Conservation (phyloP, 306 rosid species). For the Cucurbita ficifolia region DNA sequence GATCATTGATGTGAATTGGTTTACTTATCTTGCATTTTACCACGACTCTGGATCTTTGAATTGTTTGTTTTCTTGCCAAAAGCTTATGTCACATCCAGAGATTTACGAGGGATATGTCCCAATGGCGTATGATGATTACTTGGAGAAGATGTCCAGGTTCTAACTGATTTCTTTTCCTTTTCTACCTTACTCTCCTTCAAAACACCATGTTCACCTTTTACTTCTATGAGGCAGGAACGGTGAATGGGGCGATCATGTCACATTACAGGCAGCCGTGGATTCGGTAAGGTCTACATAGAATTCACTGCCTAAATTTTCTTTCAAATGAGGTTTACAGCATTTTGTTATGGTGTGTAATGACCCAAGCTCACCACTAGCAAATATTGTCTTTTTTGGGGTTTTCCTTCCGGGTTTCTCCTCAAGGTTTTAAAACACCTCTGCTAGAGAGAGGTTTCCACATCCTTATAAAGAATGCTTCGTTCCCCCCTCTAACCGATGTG, state of each 20-base stretch:
- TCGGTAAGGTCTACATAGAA: constrained; percentile 18
- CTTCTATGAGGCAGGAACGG: constrained; percentile 44
- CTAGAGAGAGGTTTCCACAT: no score
- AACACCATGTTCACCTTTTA: background rate
- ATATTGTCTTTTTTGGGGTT: no score
- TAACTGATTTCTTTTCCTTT: background rate
- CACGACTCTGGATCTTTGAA: constrained; percentile 17
- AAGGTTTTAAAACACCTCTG: no score
- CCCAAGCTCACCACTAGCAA: no score
- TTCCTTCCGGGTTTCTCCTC: no score
- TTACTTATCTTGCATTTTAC: constrained; percentile 2
- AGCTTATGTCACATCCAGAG: constrained; percentile 71
- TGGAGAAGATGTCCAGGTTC: constrained; percentile 68
- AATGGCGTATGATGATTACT: constrained; percentile 53
- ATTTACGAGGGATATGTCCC: constrained; percentile 86
- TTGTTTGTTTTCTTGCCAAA: constrained; percentile 11
- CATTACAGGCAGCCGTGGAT: constrained; percentile 86
- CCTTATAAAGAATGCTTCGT: no score
- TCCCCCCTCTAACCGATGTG: no score
- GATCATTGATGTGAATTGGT: background rate
- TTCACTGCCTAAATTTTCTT: background rate
- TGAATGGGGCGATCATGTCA: constrained; percentile 94
- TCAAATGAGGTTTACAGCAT: background rate
- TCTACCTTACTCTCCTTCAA: background rate
- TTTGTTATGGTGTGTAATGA: background rate